Conservation (phyloP, 2,329 filamentous ascomycete genomes). For the Aspergillus udagawae region DNA sequence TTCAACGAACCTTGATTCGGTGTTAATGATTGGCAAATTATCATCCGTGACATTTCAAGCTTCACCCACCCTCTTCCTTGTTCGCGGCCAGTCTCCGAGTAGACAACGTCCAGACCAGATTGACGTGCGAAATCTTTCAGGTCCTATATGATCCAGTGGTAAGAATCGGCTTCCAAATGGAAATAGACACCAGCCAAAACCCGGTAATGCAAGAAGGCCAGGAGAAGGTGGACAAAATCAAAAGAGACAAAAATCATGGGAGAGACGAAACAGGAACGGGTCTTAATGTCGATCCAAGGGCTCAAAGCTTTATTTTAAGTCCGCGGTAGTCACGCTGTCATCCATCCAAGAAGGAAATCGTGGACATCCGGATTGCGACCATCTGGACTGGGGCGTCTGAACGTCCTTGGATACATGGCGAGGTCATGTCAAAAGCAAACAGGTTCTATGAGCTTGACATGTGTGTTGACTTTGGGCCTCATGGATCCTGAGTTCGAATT, state of each 20-base stretch:
- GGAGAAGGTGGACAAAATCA: slow-evolving; percentile 3
- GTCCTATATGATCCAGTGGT: slow-evolving; percentile 78
- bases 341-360: slow-evolving; percentile 3
- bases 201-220: slow-evolving; percentile 13
- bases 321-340: not conserved
- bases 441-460: not conserved
- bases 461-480: not conserved
- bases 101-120: slow-evolving; percentile 95
- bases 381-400: not conserved
- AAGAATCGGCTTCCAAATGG: slow-evolving; percentile 69
- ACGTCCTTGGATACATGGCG: not conserved
- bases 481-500: not conserved
- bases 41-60: slow-evolving; percentile 13
- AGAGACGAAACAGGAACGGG: not conserved
- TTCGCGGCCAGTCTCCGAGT: slow-evolving; percentile 91
- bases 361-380: not conserved
- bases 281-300: not conserved
- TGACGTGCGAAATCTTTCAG: slow-evolving; percentile 99
- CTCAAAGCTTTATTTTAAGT: not conserved
- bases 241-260: not conserved
- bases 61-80: slow-evolving; percentile 80
- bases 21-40: slow-evolving; percentile 21
- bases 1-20: slow-evolving; percentile 75
- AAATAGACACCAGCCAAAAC: slow-evolving; percentile 13
- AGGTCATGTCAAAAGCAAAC: not conserved